These are phyloP conservation scores for Colletotrichum simmondsii DNA, from an alignment of 2,329 filamentous ascomycete genomes.

Conservation along the genomic window DNA sequence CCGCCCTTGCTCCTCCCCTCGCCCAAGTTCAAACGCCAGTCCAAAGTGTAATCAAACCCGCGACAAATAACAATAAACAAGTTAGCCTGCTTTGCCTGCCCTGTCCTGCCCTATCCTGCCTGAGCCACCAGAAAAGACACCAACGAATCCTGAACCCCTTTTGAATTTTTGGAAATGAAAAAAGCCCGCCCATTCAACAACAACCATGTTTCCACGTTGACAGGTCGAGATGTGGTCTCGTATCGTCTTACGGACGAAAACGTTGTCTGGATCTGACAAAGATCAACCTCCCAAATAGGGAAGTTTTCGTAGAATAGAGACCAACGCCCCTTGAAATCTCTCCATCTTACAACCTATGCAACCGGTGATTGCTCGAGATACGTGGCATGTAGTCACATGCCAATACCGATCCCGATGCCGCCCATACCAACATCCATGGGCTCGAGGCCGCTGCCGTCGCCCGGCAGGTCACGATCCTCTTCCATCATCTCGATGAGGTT, in stretches of 20 bases:
- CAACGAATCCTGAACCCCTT: background rate
- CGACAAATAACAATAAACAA: background rate
- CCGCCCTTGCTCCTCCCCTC: background rate
- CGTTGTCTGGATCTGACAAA: background rate
- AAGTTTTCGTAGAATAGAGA: background rate
- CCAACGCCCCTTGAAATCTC: background rate
- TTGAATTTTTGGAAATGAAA: background rate
- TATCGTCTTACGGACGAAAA: background rate
- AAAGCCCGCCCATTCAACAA: background rate
- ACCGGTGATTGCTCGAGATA: constrained; percentile 6
- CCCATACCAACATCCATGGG: constrained; percentile 39
- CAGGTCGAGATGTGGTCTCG: background rate
- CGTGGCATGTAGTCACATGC: constrained; percentile 10
- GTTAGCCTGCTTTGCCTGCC: background rate
- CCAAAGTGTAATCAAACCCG: background rate
- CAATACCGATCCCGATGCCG: constrained; percentile 25
- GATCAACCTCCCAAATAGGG: background rate
- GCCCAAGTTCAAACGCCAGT: background rate
- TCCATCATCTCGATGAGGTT: constrained; percentile 72
- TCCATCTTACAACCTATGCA: constrained; percentile 12
- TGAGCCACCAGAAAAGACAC: background rate
- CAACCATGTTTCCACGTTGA: background rate
- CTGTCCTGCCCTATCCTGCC: background rate
- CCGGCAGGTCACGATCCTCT: constrained; percentile 64
- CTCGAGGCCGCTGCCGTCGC: constrained; percentile 44